Evolutionary conservation across 192 early-diverging fungal genomes (phyloP).

Genomic region (Mortierella hygrophila): DNA sequence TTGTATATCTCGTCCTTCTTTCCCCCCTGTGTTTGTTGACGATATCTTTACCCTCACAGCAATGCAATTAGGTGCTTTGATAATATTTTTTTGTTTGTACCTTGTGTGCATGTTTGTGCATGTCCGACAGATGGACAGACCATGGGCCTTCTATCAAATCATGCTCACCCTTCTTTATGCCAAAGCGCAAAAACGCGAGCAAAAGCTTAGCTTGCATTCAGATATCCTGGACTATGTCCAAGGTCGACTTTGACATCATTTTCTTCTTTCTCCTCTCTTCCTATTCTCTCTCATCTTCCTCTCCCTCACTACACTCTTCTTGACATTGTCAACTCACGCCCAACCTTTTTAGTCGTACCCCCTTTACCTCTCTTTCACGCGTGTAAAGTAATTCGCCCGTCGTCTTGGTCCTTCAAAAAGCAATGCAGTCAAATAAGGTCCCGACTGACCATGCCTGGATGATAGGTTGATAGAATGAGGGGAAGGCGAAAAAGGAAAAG

Average conservation of each 20-base stretch:
- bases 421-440: neutral
- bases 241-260: neutral
- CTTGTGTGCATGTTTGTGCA: neutral
- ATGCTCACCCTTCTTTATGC: neutral
- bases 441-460: neutral
- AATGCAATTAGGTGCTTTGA: neutral
- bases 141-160: neutral
- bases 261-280: neutral
- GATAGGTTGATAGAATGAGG: neutral
- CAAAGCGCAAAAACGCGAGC: conserved; percentile 14
- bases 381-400: neutral
- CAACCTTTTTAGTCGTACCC: neutral
- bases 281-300: neutral
- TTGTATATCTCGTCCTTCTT: too few relatives aligned
- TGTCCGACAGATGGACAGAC: neutral
- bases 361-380: neutral
- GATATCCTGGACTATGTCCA: neutral
- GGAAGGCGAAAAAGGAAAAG: too few relatives aligned
- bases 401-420: neutral
- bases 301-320: neutral
- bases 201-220: neutral
- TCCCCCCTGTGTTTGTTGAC: too few relatives aligned
- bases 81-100: neutral
- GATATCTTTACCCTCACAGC: too few relatives aligned
- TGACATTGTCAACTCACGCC: too few relatives aligned